Evolutionary conservation across 2,329 filamentous ascomycete species (phyloP), one percentile per base, ranked within the genome.

Genomic region (Fusarium devonianum): DNA sequence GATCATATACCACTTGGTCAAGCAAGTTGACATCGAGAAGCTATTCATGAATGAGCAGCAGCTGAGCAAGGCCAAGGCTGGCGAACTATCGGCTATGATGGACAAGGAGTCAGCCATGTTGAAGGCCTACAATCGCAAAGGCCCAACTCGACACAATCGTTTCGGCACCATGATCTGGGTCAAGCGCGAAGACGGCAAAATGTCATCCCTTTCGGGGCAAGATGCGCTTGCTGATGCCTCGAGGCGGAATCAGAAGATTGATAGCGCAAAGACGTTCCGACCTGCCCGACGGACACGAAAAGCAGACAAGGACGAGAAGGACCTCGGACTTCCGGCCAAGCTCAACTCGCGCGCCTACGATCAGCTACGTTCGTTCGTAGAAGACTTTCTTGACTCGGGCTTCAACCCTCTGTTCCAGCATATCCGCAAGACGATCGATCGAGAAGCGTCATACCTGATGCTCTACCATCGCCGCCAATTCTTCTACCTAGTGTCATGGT

Each of bases 81-180:
- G 88, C 49, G 91, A 96, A 66, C 79, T 97, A 8, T 82, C 85
- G 16, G 78, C 78, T 12, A 73, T 96, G 65, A 84, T 97, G 70
- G 84, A 83, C 43, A 91, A 94, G 66, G 94, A 99, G 72, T 86
- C 86, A 2, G 83, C 86, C n/a, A 89, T 96, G 85, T 79, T 90
- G 44, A 85, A 87, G 62, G 82, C 87, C 37, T 88, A 92, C 63
- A 87, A 88, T 43, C 87, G 86, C 61, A 86, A 86, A 66, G 89
- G 89, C 3, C 90, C 92, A 0, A 92, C 91, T 3, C 80, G 94
- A 36, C 94, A 99, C 71, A 96, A 92, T 62, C 84, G 94, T 23
- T 99, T 97, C 66, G 94, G 94, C 3, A 96, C 92, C 9, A 97
- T 97, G 90, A 86, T 97, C 23, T 97, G 93, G 92, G 85, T 99